These are phyloP conservation scores for Zoysia japonica DNA, from an alignment of 176 grass and related monocot species.

Conservation along the genomic window DNA sequence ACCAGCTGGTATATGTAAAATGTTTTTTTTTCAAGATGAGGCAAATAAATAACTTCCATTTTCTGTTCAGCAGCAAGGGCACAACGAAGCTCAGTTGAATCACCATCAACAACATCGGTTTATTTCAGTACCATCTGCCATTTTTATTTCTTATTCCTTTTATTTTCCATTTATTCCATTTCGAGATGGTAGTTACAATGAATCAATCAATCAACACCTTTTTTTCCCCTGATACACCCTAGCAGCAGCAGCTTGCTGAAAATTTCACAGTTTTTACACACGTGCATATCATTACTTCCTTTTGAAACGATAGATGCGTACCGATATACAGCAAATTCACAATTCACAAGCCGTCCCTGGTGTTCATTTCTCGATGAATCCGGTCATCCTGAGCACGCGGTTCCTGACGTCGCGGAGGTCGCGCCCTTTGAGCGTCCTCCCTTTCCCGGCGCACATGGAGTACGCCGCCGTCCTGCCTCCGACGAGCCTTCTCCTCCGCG, in stretches of 20 bases:
- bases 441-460: slow-evolving; percentile 73
- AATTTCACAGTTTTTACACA: slow-evolving; percentile 24
- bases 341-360: neutral
- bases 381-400: slow-evolving; percentile 64
- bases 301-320: neutral
- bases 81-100: neutral
- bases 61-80: neutral
- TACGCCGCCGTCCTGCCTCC: slow-evolving; percentile 40
- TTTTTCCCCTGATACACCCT: neutral
- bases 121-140: neutral
- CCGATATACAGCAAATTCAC: neutral
- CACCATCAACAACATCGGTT: neutral
- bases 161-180: slow-evolving; percentile 4
- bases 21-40: neutral
- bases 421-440: slow-evolving; percentile 82
- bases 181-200: neutral
- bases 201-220: neutral
- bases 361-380: slow-evolving; percentile 75
- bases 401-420: slow-evolving; percentile 65
- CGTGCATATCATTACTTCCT: neutral
- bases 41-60: neutral
- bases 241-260: slow-evolving; percentile 5
- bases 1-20: too few relatives aligned
- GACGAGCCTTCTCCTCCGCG: slow-evolving; percentile 6
- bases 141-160: neutral